Conservation (phyloP, 345 rosid genomes). For the Citrus inodora region DNA sequence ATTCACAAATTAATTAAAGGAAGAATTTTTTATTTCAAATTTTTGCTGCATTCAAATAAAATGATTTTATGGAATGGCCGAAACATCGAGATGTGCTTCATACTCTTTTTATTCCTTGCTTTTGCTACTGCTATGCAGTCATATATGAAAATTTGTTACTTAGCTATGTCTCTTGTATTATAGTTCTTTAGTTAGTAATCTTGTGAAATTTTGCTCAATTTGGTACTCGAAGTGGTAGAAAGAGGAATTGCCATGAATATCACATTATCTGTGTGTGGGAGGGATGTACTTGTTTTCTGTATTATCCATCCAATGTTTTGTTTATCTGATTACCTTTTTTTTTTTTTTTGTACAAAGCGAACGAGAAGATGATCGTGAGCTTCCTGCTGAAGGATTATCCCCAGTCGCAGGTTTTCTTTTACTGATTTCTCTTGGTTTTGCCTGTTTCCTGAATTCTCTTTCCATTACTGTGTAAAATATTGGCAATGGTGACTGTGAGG, state of each 20-base stretch:
- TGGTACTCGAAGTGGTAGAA: background rate
- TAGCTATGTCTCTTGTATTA: background rate
- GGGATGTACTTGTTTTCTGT: background rate
- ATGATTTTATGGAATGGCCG: too few relatives aligned
- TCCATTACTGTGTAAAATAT: background rate
- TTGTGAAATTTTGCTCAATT: background rate
- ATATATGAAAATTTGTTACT: background rate
- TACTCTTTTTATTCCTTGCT: background rate
- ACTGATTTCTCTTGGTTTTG: background rate
- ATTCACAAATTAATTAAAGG: too few relatives aligned
- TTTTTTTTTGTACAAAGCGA: constrained; percentile 47
- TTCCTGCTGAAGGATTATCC: constrained; percentile 44
- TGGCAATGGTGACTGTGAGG: background rate
- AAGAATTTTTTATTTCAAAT: too few relatives aligned
- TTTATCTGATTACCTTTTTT: constrained; percentile 31
- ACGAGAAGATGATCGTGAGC: constrained; percentile 50
- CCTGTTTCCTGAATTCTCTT: background rate
- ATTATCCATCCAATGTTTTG: constrained; percentile 5
- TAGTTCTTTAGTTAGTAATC: background rate
- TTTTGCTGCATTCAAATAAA: too few relatives aligned
- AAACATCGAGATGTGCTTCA: background rate
- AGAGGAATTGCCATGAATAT: background rate
- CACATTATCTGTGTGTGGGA: background rate
- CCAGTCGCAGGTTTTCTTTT: constrained; percentile 61
- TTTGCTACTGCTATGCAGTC: background rate